A percentile compares a stretch with the other conserved stretches of the same genome.
These are phyloP conservation scores for Claviceps cyperi DNA, from an alignment of 2,329 filamentous ascomycete species.

Conservation along the genomic window DNA sequence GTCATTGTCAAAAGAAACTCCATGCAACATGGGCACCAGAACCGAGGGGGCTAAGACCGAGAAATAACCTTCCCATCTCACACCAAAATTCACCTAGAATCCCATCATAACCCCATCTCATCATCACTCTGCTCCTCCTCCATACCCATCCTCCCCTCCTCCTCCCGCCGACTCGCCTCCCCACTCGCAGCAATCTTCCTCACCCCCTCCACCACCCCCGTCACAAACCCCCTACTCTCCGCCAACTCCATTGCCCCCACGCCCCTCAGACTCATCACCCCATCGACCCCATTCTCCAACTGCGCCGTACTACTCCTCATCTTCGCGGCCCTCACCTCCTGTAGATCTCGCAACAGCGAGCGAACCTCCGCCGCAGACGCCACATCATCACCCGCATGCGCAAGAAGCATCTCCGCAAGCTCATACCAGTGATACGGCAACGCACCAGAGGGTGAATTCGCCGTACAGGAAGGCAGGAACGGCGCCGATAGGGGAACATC, in stretches of 20 bases:
- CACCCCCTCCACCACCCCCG: slow-evolving; percentile 75
- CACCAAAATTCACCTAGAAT: not conserved
- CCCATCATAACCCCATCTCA: slow-evolving; percentile 30
- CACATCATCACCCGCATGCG: slow-evolving; percentile 74
- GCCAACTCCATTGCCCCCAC: slow-evolving; percentile 89
- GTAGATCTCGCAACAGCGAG: slow-evolving; percentile 61
- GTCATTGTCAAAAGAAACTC: not conserved
- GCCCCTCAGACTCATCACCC: slow-evolving; percentile 55
- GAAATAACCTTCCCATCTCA: not conserved
- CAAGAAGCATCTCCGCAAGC: slow-evolving; percentile 72
- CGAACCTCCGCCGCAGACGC: slow-evolving; percentile 58
- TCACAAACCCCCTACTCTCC: slow-evolving; percentile 71
- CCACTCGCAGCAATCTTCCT: slow-evolving; percentile 69
- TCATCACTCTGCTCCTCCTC: slow-evolving; percentile 46
- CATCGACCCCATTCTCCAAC: slow-evolving; percentile 55
- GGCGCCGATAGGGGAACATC: slow-evolving; percentile 46
- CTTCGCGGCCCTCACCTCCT: slow-evolving; percentile 83
- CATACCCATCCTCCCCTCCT: slow-evolving; percentile 52
- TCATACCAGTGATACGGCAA: slow-evolving; percentile 96
- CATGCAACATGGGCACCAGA: not conserved
- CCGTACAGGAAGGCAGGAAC: slow-evolving; percentile 63
- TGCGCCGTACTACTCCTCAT: slow-evolving; percentile 61
- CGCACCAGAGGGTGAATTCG: slow-evolving; percentile 49
- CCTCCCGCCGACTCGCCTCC: slow-evolving; percentile 63
- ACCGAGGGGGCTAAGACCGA: too few species aligned